A percentile compares a stretch with the other conserved stretches of the same genome.
Conservation (phyloP, 129 eudicot species). For the Flaveria linearis region DNA sequence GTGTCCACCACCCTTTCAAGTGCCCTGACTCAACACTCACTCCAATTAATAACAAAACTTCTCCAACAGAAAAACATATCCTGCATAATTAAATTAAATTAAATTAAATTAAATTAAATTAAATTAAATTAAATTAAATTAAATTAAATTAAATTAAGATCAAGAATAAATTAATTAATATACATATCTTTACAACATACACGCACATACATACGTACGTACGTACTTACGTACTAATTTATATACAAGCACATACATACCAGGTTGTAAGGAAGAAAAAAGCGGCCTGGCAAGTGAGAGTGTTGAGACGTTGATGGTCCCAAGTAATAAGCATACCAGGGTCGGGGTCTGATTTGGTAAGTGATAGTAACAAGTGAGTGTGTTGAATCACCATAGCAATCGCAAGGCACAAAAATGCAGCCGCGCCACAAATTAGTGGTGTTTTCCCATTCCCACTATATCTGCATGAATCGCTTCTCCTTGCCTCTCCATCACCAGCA, state of each 20-base stretch:
- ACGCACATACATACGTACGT: too few species aligned
- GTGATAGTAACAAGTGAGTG: conserved; percentile 56
- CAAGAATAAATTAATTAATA: too few species aligned
- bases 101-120: too few species aligned
- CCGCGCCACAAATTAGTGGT: conserved; percentile 54
- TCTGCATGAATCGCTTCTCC: conserved; percentile 41
- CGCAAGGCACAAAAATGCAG: conserved; percentile 75
- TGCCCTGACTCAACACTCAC: conserved; percentile 89
- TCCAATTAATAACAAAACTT: conserved; percentile 70
- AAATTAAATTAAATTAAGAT: too few species aligned
- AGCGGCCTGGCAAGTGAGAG: conserved; percentile 82
- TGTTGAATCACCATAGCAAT: conserved; percentile 68
- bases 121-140: too few species aligned
- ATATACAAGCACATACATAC: conserved; percentile 32
- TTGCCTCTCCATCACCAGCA: conserved; percentile 25
- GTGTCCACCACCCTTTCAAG: conserved; percentile 59
- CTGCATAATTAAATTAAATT: conserved; percentile 24
- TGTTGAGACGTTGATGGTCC: conserved; percentile 56
- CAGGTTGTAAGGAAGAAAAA: conserved; percentile 87
- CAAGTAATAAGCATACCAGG: conserved; percentile 47
- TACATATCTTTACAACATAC: too few species aligned
- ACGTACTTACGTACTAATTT: conserved; percentile 47
- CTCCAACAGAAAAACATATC: conserved; percentile 72
- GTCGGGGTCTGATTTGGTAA: conserved; percentile 55
- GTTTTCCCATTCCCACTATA: conserved; percentile 69